These are phyloP conservation scores for Teunomyces pallodes DNA, from an alignment of 805 yeast genomes.

Conservation along the genomic window DNA sequence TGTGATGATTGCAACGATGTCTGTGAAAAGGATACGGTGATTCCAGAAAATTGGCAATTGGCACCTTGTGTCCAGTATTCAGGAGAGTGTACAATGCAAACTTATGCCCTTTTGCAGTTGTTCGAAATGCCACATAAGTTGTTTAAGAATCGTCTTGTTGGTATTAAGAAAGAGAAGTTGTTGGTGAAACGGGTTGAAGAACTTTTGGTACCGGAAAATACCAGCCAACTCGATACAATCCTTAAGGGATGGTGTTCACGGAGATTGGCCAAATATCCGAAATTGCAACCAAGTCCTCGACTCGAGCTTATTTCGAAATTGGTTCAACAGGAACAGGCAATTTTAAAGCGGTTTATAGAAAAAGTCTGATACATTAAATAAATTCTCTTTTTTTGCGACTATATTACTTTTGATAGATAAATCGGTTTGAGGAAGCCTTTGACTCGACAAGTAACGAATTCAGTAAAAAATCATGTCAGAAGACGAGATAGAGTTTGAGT, in stretches of 20 bases:
- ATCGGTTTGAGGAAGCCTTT: too few relatives aligned
- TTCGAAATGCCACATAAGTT: constrained; percentile 26
- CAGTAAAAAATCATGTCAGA: background rate
- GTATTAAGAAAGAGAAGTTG: constrained; percentile 19
- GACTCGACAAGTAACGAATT: too few relatives aligned
- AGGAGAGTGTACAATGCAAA: constrained; percentile 46
- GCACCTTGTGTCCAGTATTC: constrained; percentile 36
- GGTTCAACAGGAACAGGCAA: constrained; percentile 25
- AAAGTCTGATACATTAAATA: background rate
- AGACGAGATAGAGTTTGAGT: constrained; percentile 14
- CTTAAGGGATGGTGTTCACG: constrained; percentile 25
- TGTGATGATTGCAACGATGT: constrained; percentile 16
- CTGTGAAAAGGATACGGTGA: constrained; percentile 15
- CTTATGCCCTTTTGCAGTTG: constrained; percentile 36
- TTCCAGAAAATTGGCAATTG: constrained; percentile 43
- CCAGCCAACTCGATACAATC: constrained; percentile 7
- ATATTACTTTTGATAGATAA: too few relatives aligned
- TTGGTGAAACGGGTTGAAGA: constrained; percentile 17
- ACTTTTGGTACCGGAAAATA: constrained; percentile 14
- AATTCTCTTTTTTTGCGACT: background rate
- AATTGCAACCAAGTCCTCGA: constrained; percentile 8
- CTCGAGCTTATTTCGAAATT: constrained; percentile 14
- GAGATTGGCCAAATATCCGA: constrained; percentile 20
- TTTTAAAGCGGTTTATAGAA: constrained; percentile 17
- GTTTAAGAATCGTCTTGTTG: constrained; percentile 22